These are phyloP conservation scores for Pseudozyma sp. DNA, from an alignment of 1,284 basidiomycete species.

Conservation along the genomic window DNA sequence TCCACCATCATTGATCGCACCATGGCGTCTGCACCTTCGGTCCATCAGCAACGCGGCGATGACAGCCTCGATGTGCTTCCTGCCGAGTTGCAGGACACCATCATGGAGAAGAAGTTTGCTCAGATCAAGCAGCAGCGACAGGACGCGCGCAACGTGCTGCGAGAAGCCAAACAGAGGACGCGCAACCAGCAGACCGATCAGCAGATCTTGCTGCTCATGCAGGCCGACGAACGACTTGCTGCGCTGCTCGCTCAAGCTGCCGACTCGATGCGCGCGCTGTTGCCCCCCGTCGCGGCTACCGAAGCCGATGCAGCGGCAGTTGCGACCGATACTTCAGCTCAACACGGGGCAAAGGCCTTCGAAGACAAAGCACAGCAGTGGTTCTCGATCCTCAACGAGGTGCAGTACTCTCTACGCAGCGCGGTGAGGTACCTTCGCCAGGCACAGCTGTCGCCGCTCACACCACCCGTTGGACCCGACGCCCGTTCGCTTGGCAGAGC, in stretches of 20 bases:
- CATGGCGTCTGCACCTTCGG: neutral
- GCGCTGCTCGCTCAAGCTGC: conserved; percentile 45
- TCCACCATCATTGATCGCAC: neutral
- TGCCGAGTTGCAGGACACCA: conserved; percentile 25
- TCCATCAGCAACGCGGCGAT: neutral
- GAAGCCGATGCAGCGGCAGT: neutral
- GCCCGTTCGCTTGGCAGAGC: conserved; percentile 34
- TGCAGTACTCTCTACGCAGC: conserved; percentile 43
- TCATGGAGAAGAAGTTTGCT: conserved; percentile 37
- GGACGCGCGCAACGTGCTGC: conserved; percentile 37
- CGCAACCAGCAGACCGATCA: conserved; percentile 48
- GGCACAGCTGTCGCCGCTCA: conserved; percentile 39
- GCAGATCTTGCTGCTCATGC: conserved; percentile 52
- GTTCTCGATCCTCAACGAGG: conserved; percentile 55
- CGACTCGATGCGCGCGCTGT: conserved; percentile 43
- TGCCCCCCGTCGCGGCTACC: conserved; percentile 10
- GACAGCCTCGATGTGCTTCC: conserved; percentile 22
- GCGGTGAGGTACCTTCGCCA: conserved; percentile 40
- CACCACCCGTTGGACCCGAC: conserved; percentile 23
- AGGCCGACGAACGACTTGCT: conserved; percentile 44
- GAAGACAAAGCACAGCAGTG: conserved; percentile 45
- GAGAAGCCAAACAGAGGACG: conserved; percentile 34
- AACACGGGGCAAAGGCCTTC: conserved; percentile 41
- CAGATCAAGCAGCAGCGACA: conserved; percentile 39
- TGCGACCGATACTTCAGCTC: neutral